These are phyloP conservation scores for Danielozyma ontarioensis DNA, from an alignment of 805 yeast species.

Conservation along the genomic window DNA sequence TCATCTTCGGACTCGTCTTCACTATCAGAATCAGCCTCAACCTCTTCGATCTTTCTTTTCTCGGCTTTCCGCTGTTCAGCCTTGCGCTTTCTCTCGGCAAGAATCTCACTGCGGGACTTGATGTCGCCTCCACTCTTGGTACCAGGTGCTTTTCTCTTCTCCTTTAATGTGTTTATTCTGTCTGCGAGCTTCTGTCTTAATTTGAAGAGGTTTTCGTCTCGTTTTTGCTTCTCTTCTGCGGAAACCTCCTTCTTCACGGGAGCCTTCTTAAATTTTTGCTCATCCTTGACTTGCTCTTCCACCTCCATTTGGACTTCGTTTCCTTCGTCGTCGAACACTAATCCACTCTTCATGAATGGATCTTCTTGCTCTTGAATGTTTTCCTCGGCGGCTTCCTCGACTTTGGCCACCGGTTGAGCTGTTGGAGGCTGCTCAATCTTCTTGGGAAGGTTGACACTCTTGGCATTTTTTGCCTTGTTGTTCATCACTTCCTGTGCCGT, in stretches of 20 bases:
- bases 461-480: conserved; percentile 50
- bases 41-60: conserved; percentile 34
- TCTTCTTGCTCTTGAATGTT: conserved; percentile 5
- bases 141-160: conserved; percentile 90
- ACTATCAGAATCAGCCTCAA: conserved; percentile 17
- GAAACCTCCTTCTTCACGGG: conserved; percentile 21
- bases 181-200: conserved; percentile 75
- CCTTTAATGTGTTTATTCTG: conserved; percentile 64
- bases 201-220: conserved; percentile 53
- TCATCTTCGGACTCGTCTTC: conserved; percentile 23
- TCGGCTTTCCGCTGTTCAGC: conserved; percentile 43
- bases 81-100: conserved; percentile 54
- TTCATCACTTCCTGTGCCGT: conserved; percentile 59
- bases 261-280: conserved; percentile 6
- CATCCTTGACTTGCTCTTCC: conserved; percentile 3
- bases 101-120: conserved; percentile 73
- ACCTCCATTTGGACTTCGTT: conserved; percentile 34
- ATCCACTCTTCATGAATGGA: conserved; percentile 10
- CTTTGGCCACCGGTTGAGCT: no score
- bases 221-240: conserved; percentile 47
- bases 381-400: conserved; percentile 4
- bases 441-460: conserved; percentile 38
- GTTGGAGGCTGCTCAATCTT: conserved; percentile 18
- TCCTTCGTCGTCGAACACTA: conserved; percentile 72
- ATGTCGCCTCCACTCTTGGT: conserved; percentile 76